Conservation (phyloP, 2,329 filamentous ascomycete genomes). For the Paraphoma sp. region DNA sequence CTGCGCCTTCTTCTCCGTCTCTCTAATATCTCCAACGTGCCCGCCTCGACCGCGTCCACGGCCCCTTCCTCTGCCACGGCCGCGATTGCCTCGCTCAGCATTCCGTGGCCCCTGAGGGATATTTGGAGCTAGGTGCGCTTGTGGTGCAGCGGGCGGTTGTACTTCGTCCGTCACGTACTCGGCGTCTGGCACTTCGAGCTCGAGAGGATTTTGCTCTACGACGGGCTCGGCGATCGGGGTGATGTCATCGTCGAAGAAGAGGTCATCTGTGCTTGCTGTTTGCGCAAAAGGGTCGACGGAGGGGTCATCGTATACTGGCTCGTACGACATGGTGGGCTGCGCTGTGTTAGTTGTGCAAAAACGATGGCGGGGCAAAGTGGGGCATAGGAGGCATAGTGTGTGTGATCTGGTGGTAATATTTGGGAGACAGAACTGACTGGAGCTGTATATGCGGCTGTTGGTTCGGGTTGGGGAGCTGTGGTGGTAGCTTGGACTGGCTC, state of each 20-base stretch:
- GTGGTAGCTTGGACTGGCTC: constrained; percentile 5
- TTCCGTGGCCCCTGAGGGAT: constrained; percentile 36
- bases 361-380: too few species aligned
- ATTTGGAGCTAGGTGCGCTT: constrained; percentile 27
- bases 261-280: constrained; percentile 57
- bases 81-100: constrained; percentile 34
- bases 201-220: constrained; percentile 39
- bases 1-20: constrained; percentile 18
- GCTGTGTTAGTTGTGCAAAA: constrained; percentile 6
- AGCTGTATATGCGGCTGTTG: constrained; percentile 16
- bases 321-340: constrained; percentile 30
- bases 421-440: constrained; percentile 6
- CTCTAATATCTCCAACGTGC: constrained; percentile 19
- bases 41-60: constrained; percentile 30
- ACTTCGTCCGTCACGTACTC: constrained; percentile 27
- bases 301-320: constrained; percentile 36
- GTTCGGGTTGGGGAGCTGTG: constrained; percentile 8
- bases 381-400: background rate
- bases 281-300: constrained; percentile 55
- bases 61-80: constrained; percentile 32
- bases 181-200: constrained; percentile 23
- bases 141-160: constrained; percentile 24
- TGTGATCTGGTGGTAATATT: background rate
- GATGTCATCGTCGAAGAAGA: constrained; percentile 61
- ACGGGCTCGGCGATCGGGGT: constrained; percentile 54